Conservation (phyloP, 352 stramenopile genomes). For the Phytopythium vexans region DNA sequence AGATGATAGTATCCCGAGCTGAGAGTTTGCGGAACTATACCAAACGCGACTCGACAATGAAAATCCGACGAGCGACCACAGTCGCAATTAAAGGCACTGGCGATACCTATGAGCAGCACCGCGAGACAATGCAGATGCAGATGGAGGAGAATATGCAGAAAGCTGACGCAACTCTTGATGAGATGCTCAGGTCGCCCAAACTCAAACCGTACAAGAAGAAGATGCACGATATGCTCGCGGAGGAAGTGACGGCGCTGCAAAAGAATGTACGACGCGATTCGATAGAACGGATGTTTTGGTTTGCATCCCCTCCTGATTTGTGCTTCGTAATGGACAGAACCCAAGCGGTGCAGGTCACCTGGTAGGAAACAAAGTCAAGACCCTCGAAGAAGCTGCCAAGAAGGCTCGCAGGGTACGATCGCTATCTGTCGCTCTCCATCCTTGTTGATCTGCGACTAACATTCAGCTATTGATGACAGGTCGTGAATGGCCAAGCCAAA, state of each 20-base stretch:
- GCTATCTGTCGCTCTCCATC: background rate
- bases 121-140: slow-evolving; percentile 6
- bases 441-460: background rate
- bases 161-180: slow-evolving; percentile 20
- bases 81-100: background rate
- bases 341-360: too few species aligned
- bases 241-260: slow-evolving; percentile 22
- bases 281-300: too few species aligned
- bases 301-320: background rate
- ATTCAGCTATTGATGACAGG: slow-evolving; percentile 10
- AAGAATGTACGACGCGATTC: too few species aligned
- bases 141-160: slow-evolving; percentile 9
- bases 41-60: slow-evolving; percentile 13
- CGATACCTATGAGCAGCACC: slow-evolving; percentile 3
- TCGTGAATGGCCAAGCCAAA: slow-evolving; percentile 42
- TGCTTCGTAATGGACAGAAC: slow-evolving; percentile 8
- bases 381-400: slow-evolving; percentile 36
- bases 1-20: slow-evolving; percentile 37
- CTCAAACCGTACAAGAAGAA: slow-evolving; percentile 54
- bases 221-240: slow-evolving; percentile 42
- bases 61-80: slow-evolving; percentile 7
- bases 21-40: slow-evolving; percentile 27
- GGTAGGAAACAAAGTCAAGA: slow-evolving; percentile 19
- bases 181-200: slow-evolving; percentile 29
- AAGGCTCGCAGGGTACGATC: slow-evolving; percentile 29